Conservation (phyloP, 495 filamentous ascomycete species). For the Corynascus novoguineensis region DNA sequence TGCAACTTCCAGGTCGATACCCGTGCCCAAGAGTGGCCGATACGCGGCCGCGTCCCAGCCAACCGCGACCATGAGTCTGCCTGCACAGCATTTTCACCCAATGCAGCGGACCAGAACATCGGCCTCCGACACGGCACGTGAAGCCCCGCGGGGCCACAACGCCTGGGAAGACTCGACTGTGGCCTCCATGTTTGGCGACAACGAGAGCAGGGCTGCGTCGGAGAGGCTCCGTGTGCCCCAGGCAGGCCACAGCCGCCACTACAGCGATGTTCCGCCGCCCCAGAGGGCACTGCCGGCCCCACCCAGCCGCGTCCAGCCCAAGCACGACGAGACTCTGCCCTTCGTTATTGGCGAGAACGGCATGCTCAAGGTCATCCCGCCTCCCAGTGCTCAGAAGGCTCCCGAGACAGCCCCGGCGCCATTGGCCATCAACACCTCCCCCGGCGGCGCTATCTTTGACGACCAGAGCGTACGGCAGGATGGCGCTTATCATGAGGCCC, state of each 20-base stretch:
- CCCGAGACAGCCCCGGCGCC: constrained; percentile 4
- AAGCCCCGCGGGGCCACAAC: constrained; percentile 21
- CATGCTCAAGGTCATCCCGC: constrained; percentile 27
- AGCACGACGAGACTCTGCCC: constrained; percentile 26
- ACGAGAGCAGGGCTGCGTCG: constrained; percentile 26
- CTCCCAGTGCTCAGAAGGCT: constrained; percentile 10
- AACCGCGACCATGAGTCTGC: constrained; percentile 19
- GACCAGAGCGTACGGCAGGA: constrained; percentile 21
- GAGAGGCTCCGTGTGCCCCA: constrained; percentile 27
- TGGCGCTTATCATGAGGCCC: constrained; percentile 23
- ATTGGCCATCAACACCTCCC: constrained; percentile 6
- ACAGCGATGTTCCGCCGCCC: constrained; percentile 19
- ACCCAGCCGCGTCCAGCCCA: constrained; percentile 8
- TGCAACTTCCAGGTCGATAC: constrained; percentile 21
- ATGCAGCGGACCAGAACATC: constrained; percentile 30
- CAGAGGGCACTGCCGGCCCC: constrained; percentile 5
- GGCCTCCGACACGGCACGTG: constrained; percentile 28
- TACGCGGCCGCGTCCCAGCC: constrained; percentile 14
- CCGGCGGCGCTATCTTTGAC: constrained; percentile 17
- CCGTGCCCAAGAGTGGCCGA: constrained; percentile 21
- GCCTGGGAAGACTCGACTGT: constrained; percentile 38
- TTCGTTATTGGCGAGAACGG: constrained; percentile 33
- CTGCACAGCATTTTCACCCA: constrained; percentile 23
- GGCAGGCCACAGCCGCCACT: constrained; percentile 23
- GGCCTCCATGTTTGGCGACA: constrained; percentile 34